phyloP scores from a whole-genome alignment of 2,329 filamentous ascomycete species.

The Aureobasidium sp. region DNA sequence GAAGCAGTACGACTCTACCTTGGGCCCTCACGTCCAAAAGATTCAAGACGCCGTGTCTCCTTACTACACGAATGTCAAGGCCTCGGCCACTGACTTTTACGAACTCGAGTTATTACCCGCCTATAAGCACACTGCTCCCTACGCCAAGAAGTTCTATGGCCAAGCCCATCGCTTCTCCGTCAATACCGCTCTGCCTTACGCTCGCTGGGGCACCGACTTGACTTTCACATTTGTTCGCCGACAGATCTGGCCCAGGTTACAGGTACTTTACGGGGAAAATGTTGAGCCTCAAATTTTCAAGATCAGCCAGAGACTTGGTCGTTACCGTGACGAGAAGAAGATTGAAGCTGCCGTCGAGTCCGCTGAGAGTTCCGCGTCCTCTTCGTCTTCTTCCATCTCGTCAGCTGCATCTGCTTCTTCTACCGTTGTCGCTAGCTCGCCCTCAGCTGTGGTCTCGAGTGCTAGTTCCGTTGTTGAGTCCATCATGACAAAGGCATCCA shows the following conservation, averaged over 20 bases:
- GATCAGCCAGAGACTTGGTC: constrained; percentile 81
- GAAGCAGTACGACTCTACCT: constrained; percentile 59
- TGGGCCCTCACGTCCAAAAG: constrained; percentile 68
- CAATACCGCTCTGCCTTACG: constrained; percentile 64
- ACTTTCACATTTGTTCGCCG: constrained; percentile 64
- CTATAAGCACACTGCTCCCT: constrained; percentile 67
- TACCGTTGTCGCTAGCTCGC: not conserved
- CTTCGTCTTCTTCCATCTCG: constrained; percentile 9
- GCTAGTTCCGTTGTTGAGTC: constrained; percentile 18
- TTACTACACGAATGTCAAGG: constrained; percentile 62
- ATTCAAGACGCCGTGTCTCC: constrained; percentile 54
- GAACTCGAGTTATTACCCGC: constrained; percentile 67
- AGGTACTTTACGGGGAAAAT: constrained; percentile 77
- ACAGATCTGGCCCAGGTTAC: constrained; percentile 73
- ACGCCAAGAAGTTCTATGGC: constrained; percentile 61
- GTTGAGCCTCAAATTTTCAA: constrained; percentile 91
- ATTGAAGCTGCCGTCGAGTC: constrained; percentile 53
- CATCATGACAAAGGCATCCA: constrained; percentile 24
- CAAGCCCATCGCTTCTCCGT: constrained; percentile 60
- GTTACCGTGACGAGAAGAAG: constrained; percentile 61
- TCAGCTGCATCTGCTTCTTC: constrained; percentile 8
- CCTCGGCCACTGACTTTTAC: constrained; percentile 60
- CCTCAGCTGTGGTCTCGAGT: constrained; percentile 19
- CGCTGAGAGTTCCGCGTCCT: constrained; percentile 35
- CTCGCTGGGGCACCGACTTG: constrained; percentile 62